Percentiles rank a stretch among this genome's conserved stretches.
phyloP scores from a whole-genome alignment of 148 eudicot genomes.

The Chenopodium quinoa region DNA sequence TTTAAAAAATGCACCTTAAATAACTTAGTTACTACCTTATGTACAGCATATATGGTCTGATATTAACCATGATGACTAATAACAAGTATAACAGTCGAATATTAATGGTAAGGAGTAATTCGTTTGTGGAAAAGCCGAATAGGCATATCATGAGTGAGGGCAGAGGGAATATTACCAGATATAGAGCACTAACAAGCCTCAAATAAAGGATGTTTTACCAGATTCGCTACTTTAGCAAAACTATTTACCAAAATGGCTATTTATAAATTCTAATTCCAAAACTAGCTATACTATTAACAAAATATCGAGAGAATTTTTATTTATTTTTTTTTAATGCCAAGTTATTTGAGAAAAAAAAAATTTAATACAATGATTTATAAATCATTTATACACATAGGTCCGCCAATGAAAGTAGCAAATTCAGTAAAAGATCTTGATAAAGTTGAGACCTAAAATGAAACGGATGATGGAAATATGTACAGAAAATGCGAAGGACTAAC shows the following conservation, averaged over 20 bases:
- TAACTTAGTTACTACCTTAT: neutral
- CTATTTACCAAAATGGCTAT: too few species aligned
- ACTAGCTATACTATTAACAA: too few species aligned
- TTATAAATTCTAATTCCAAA: too few species aligned
- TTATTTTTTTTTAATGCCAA: too few species aligned
- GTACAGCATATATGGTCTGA: neutral
- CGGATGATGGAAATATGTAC: neutral
- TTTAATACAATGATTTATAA: too few species aligned
- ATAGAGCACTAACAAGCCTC: neutral
- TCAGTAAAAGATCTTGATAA: too few species aligned
- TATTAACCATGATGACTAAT: neutral
- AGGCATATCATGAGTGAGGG: neutral
- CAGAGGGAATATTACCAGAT: neutral
- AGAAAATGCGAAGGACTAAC: neutral
- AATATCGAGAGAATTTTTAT: too few species aligned
- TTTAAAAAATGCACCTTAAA: neutral
- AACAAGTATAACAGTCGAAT: neutral
- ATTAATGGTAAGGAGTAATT: neutral
- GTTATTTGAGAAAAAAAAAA: too few species aligned
- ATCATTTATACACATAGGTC: too few species aligned
- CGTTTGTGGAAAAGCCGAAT: neutral
- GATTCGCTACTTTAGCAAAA: too few species aligned
- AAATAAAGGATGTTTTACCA: neutral
- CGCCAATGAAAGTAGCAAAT: too few species aligned
- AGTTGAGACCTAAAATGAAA: neutral